These are phyloP conservation scores for Acer campestre DNA, from an alignment of 345 rosid genomes.

Conservation along the genomic window DNA sequence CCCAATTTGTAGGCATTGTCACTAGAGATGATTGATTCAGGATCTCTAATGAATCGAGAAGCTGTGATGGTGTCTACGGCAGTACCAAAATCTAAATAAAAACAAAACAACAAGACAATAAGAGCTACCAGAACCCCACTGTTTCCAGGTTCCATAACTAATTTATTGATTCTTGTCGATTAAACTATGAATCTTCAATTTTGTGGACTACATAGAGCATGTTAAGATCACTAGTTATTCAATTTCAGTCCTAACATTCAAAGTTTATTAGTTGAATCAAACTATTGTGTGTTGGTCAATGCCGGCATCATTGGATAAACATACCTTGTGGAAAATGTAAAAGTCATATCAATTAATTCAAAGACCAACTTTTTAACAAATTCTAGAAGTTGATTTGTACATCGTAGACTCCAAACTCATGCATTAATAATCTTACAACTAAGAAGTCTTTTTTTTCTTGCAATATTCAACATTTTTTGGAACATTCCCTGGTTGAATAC, in stretches of 20 bases:
- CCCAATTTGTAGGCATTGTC: slow-evolving; percentile 32
- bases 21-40: slow-evolving; percentile 19
- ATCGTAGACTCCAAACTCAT: neutral
- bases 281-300: neutral
- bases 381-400: neutral
- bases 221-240: neutral
- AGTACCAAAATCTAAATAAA: slow-evolving; percentile 7
- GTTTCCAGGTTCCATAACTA: slow-evolving; percentile 7
- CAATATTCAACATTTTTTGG: too few relatives aligned
- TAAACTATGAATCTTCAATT: too few relatives aligned
- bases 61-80: slow-evolving; percentile 13
- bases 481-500: too few relatives aligned
- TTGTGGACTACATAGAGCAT: too few relatives aligned
- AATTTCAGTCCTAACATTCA: neutral
- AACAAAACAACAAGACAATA: neutral
- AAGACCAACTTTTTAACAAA: neutral
- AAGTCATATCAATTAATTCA: too few relatives aligned
- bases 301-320: neutral
- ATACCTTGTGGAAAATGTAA: neutral
- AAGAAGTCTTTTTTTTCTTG: too few relatives aligned
- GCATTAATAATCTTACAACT: neutral
- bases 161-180: neutral
- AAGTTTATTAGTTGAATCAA: neutral
- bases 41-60: slow-evolving; percentile 15
- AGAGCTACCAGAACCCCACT: neutral